Conservation (phyloP, 495 filamentous ascomycete genomes). For the Neurospora tetrasperma region DNA sequence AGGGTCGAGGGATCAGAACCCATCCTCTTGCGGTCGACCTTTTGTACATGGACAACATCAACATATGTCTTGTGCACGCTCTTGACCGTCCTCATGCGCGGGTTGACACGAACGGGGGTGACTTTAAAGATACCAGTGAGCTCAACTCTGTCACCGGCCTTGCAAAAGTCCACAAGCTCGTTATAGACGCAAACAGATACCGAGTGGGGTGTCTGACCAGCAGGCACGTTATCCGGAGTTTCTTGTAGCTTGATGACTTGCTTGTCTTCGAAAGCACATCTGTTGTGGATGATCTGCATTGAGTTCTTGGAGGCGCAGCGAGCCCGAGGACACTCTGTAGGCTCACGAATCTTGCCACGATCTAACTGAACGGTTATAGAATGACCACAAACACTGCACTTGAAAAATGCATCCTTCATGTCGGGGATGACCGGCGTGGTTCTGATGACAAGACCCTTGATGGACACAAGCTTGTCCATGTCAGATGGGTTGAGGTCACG, state of each 20-base stretch:
- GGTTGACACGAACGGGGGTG: slow-evolving; percentile 90
- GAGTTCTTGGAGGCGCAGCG: slow-evolving; percentile 79
- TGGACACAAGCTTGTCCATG: slow-evolving; percentile 82
- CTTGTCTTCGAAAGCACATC: slow-evolving; percentile 90
- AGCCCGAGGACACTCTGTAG: slow-evolving; percentile 77
- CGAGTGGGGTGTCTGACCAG: slow-evolving; percentile 96
- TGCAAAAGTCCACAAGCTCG: slow-evolving; percentile 94
- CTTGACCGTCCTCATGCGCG: slow-evolving; percentile 84
- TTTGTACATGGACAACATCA: slow-evolving; percentile 90
- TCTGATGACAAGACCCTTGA: slow-evolving; percentile 95
- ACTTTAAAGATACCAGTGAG: slow-evolving; percentile 95
- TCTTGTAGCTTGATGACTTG: slow-evolving; percentile 99
- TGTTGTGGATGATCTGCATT: slow-evolving; percentile 97
- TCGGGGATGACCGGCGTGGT: slow-evolving; percentile 94
- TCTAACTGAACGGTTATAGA: slow-evolving; percentile 85
- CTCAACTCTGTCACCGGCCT: slow-evolving; percentile 91
- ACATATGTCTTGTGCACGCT: slow-evolving; percentile 96
- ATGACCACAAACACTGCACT: slow-evolving; percentile 85
- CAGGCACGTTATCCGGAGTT: slow-evolving; percentile 86
- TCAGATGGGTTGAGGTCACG: slow-evolving; percentile 85
- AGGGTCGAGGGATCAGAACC: slow-evolving; percentile 85
- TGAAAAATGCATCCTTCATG: slow-evolving; percentile 93
- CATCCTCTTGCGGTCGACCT: slow-evolving; percentile 87
- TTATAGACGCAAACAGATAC: slow-evolving; percentile 95
- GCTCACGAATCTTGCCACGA: slow-evolving; percentile 91